A percentile compares a stretch with the other conserved stretches of the same genome.
These are phyloP conservation scores for Suillus alpinus DNA, from an alignment of 768 basidiomycete genomes.

Conservation along the genomic window DNA sequence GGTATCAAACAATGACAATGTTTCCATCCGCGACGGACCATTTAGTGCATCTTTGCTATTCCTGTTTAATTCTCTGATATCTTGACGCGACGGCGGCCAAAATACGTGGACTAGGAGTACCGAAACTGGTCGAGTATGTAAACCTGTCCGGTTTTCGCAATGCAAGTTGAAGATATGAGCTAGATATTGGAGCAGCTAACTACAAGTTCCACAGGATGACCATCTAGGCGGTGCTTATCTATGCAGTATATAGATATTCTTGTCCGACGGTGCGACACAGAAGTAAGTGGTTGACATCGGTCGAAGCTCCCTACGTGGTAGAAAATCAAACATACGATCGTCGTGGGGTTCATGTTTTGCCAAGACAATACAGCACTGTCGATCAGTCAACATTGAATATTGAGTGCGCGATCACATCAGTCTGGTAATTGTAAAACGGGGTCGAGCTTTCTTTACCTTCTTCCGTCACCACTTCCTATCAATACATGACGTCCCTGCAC, in stretches of 20 bases:
- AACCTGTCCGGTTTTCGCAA: background rate
- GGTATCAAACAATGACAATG: constrained; percentile 1
- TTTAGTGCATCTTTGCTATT: background rate
- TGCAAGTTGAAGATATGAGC: background rate
- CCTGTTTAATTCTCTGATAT: background rate
- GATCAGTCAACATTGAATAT: background rate
- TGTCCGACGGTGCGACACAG: background rate
- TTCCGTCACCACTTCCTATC: background rate
- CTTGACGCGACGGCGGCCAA: background rate
- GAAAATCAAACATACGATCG: constrained; percentile 1
- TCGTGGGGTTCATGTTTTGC: constrained; percentile 7
- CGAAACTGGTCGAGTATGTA: background rate
- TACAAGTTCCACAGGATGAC: background rate
- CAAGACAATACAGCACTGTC: background rate
- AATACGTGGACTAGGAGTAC: background rate
- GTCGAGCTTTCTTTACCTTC: constrained; percentile 1
- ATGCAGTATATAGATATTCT: background rate
- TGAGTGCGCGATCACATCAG: background rate
- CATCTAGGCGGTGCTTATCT: background rate
- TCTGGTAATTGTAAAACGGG: constrained; percentile 1
- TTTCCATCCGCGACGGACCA: background rate
- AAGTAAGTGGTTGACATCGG: background rate
- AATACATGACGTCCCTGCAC: constrained; percentile 1
- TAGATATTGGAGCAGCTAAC: constrained; percentile 3
- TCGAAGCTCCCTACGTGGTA: background rate